phyloP scores from a whole-genome alignment of 2,329 filamentous ascomycete genomes.

The Hymenoscyphus fraxineus region DNA sequence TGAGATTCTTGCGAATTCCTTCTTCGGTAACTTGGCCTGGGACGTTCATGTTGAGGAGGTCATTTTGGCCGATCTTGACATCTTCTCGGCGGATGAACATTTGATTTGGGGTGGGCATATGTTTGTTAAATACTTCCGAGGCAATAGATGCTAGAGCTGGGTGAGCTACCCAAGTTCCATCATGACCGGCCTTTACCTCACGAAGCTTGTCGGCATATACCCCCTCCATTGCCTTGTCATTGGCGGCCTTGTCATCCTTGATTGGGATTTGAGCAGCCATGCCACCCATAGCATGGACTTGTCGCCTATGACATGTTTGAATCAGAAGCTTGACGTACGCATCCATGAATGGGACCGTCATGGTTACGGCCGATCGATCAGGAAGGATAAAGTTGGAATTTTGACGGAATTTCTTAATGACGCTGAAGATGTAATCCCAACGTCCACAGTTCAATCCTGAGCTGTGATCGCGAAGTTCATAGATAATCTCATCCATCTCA shows the following conservation, averaged over 20 bases:
- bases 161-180: conserved; percentile 96
- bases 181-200: conserved; percentile 91
- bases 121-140: conserved; percentile 89
- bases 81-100: conserved; percentile 88
- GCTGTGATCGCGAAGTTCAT: conserved; percentile 94
- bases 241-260: conserved; percentile 87
- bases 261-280: conserved; percentile 99
- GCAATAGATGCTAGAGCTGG: conserved; percentile 87
- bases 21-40: conserved; percentile 88
- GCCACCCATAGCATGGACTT: conserved; percentile 97
- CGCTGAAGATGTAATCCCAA: conserved; percentile 99
- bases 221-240: conserved; percentile 89
- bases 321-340: conserved; percentile 95
- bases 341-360: conserved; percentile 98
- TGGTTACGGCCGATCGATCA: conserved; percentile 85
- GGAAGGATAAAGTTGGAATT: conserved; percentile 91
- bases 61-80: conserved; percentile 78
- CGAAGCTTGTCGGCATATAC: conserved; percentile 95
- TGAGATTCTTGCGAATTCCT: conserved; percentile 95
- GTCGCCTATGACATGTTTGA: conserved; percentile 94
- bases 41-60: conserved; percentile 97
- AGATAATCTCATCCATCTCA: conserved; percentile 99
- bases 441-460: conserved; percentile 96
- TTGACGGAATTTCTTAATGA: conserved; percentile 98
- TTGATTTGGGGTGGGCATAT: conserved; percentile 99